phyloP scores from a whole-genome alignment of 2,329 filamentous ascomycete species.

The Metarhizium humberi region DNA sequence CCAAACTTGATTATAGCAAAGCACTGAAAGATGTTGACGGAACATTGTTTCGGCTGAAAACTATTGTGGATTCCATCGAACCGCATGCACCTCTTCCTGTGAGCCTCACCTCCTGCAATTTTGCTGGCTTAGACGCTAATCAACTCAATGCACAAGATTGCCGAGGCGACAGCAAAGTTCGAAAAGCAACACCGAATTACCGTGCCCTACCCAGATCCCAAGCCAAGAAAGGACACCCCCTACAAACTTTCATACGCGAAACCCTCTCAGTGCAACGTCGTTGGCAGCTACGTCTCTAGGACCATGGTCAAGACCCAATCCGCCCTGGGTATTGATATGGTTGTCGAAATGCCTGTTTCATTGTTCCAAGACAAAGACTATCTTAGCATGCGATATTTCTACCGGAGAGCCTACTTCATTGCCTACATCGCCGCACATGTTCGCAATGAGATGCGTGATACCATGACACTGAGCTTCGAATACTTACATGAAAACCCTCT shows the following conservation, averaged over 20 bases:
- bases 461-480: slow-evolving; percentile 53
- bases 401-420: slow-evolving; percentile 87
- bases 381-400: slow-evolving; percentile 85
- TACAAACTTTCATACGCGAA: slow-evolving; percentile 74
- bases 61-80: slow-evolving; percentile 39
- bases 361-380: slow-evolving; percentile 94
- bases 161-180: slow-evolving; percentile 57
- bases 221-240: slow-evolving; percentile 62
- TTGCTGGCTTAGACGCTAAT: not conserved
- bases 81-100: slow-evolving; percentile 42
- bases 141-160: slow-evolving; percentile 37
- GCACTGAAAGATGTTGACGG: slow-evolving; percentile 38
- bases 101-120: slow-evolving; percentile 13
- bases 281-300: slow-evolving; percentile 76
- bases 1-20: slow-evolving; percentile 41
- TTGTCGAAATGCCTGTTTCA: slow-evolving; percentile 70
- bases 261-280: slow-evolving; percentile 73
- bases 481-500: slow-evolving; percentile 65
- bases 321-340: slow-evolving; percentile 63
- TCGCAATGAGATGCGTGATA: slow-evolving; percentile 42
- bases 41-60: slow-evolving; percentile 42
- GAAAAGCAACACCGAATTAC: slow-evolving; percentile 57
- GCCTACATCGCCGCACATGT: slow-evolving; percentile 70
- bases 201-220: slow-evolving; percentile 81
- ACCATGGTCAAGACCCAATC: slow-evolving; percentile 59